Evolutionary conservation across 192 early-diverging fungal species (phyloP).

Genomic region (Linnemannia exigua): DNA sequence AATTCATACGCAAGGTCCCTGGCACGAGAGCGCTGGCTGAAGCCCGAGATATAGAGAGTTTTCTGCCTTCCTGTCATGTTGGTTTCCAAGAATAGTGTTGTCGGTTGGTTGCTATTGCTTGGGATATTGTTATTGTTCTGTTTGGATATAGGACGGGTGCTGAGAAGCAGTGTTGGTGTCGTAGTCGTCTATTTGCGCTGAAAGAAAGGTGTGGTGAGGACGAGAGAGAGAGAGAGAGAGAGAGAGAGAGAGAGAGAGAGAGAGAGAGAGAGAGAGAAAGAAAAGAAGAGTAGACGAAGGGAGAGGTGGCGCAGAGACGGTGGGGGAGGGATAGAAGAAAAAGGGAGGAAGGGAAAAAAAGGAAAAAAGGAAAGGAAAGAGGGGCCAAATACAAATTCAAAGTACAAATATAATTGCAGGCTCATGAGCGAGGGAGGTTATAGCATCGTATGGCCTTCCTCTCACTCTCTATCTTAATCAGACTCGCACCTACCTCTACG

Average conservation of each 20-base stretch:
- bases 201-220: neutral
- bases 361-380: neutral
- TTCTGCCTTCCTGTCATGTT: slow-evolving; percentile 52
- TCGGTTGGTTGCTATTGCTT: neutral
- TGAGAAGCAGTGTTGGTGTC: neutral
- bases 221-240: neutral
- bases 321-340: neutral
- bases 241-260: neutral
- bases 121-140: neutral
- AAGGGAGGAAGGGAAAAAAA: neutral
- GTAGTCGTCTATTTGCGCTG: neutral
- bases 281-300: neutral
- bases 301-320: slow-evolving; percentile 6
- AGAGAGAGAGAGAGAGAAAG: neutral
- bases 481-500: too few species aligned
- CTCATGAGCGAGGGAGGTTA: slow-evolving; percentile 4
- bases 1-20: slow-evolving; percentile 94
- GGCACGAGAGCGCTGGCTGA: slow-evolving; percentile 79
- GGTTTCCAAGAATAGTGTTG: neutral
- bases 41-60: slow-evolving; percentile 88
- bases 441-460: slow-evolving; percentile 2
- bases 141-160: too few species aligned
- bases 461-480: too few species aligned
- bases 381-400: too few species aligned
- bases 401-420: neutral